Percentiles rank a stretch among this genome's conserved stretches.
Evolutionary conservation across 2,329 filamentous ascomycete species (phyloP).

Genomic region (Hymenoscyphus scutula): DNA sequence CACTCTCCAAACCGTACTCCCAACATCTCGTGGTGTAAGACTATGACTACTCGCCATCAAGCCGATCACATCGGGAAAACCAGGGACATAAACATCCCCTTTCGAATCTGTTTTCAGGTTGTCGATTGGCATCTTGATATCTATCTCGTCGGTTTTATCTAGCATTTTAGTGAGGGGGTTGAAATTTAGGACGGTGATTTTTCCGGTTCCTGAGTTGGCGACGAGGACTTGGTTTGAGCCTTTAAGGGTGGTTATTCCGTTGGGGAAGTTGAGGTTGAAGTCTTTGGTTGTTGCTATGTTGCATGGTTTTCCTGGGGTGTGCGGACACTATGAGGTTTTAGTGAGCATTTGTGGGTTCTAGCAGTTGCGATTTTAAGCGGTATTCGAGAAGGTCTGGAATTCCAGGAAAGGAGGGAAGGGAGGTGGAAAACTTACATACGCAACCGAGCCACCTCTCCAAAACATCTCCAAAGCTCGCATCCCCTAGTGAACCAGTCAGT

Average conservation of each 20-base stretch:
- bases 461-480: slow-evolving; percentile 5
- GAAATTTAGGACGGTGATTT: slow-evolving; percentile 27
- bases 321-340: slow-evolving; percentile 16
- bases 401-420: not conserved
- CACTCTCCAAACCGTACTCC: slow-evolving; percentile 28
- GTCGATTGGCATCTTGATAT: slow-evolving; percentile 35
- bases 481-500: not conserved
- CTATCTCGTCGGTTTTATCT: slow-evolving; percentile 25
- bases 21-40: slow-evolving; percentile 17
- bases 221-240: slow-evolving; percentile 33
- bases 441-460: slow-evolving; percentile 27
- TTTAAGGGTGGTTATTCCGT: slow-evolving; percentile 31
- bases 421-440: slow-evolving; percentile 13
- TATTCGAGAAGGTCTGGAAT: too few relatives aligned
- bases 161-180: slow-evolving; percentile 9
- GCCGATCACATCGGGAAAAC: slow-evolving; percentile 31
- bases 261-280: slow-evolving; percentile 34
- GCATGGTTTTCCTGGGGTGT: slow-evolving; percentile 18
- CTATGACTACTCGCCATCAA: slow-evolving; percentile 25
- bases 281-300: slow-evolving; percentile 23
- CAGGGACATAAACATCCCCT: slow-evolving; percentile 35
- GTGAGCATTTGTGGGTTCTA: too few relatives aligned
- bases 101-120: slow-evolving; percentile 36
- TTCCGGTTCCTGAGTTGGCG: slow-evolving; percentile 29
- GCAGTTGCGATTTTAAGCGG: too few relatives aligned